Base-by-base conservation (phyloP, 768 basidiomycete genomes). In the Cyathus striatus region DNA sequence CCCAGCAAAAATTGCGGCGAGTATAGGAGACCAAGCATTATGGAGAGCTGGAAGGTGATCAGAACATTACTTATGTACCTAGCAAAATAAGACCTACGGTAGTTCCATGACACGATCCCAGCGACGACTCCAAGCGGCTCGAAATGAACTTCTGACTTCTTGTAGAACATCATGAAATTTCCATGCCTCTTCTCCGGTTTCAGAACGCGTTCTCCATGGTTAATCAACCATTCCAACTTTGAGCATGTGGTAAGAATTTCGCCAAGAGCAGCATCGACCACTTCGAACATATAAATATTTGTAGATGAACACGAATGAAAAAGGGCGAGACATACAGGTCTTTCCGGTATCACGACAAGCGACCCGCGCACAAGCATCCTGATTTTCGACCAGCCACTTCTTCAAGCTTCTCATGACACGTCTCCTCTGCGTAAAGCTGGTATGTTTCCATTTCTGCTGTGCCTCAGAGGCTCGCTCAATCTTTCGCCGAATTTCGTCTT, bases 341-440 rank as follows among this genome's bases (percentile, higher is more conserved):
- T 98, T 99, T 32, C 95, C 95, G 0, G 91, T 91, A 62, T 99
- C 95, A 23, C 95, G 73, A 58, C 90, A 91, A 18, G 90, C 90
- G 21, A 95, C 86, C 32, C 84, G 73, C 23, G 90, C 90, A 49
- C 92, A 90, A 18, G 69, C 64, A 41, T 92, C 86, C 66, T 93
- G 88, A 55, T 98, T 93, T 49, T 87, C 83, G 24, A 97, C 82
- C 4, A 95, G 71, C 95, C 95, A 99, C 50, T 87, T 88, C 56
- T 92, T 71, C 47, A 99, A 58, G 54, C 89, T 94, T 39, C 90
- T 70, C 56, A 98, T 68, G 32, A 99, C 87, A 48, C 86, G 78
- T 58, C 85, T 73, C 32, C 96, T 73, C 52, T 94, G 79, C 1
- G 75, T 70, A 58, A 93, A 97, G 0, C 81, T 79, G 14, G 84